phyloP scores from a whole-genome alignment of 2,329 filamentous ascomycete genomes.

The Colletotrichum trifolii region DNA sequence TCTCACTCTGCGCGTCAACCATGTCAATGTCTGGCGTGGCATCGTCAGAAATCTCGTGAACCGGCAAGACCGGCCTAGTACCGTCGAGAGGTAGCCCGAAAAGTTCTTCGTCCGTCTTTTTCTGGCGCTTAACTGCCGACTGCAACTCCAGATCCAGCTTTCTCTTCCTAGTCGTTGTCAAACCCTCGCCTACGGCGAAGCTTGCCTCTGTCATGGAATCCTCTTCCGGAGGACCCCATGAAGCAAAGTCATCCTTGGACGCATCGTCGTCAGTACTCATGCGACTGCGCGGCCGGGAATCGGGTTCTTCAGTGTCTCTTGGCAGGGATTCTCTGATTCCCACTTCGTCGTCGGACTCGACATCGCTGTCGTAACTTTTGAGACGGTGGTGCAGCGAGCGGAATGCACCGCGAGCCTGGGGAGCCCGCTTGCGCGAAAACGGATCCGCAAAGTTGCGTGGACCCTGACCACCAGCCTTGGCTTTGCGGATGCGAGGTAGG shows the following conservation, averaged over 20 bases:
- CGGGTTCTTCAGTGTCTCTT: conserved; percentile 85
- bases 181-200: conserved; percentile 70
- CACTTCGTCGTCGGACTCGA: conserved; percentile 89
- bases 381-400: conserved; percentile 86
- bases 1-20: conserved; percentile 56
- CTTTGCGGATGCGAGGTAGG: conserved; percentile 81
- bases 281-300: conserved; percentile 83
- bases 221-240: conserved; percentile 65
- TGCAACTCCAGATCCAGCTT: conserved; percentile 79
- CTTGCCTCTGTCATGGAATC: conserved; percentile 79
- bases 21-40: conserved; percentile 59
- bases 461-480: conserved; percentile 64
- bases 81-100: conserved; percentile 72
- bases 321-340: conserved; percentile 69
- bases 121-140: conserved; percentile 80
- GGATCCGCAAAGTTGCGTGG: conserved; percentile 71
- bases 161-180: conserved; percentile 70
- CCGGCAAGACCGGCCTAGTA: conserved; percentile 61
- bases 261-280: conserved; percentile 65
- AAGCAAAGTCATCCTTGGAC: conserved; percentile 60
- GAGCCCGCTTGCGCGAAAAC: conserved; percentile 72
- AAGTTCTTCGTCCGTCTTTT: conserved; percentile 82
- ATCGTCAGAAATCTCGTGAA: conserved; percentile 61
- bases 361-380: conserved; percentile 78
- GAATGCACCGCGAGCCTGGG: conserved; percentile 69